Evolutionary conservation across 805 yeast genomes (phyloP), one percentile per base, ranked within the genome.

Genomic region (Pichia manshurica): DNA sequence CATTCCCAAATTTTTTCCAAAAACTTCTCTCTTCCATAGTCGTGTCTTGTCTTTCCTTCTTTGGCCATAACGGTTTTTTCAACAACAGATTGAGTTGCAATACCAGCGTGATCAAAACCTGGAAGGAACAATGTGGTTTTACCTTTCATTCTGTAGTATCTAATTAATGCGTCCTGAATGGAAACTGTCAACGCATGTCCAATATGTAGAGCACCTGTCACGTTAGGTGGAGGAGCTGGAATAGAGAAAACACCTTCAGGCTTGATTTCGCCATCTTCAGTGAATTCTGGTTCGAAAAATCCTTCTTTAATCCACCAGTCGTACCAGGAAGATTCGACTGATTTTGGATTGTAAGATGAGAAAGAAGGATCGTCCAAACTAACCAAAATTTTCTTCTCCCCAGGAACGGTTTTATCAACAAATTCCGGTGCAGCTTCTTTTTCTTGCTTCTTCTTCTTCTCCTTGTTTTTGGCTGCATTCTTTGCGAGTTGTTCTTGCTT

Each of bases 211-310:
- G 98, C 97, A 71, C 99, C 99, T 42, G 99, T 93, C 55, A 93
- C 96, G 67, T 93, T 93, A 64, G 99, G 99, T 53, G 99, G 99
- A 35, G 99, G 99, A n/a, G 96, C 93, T 35, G 98, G 97, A 60
- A 93, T 87, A 53, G 84, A 77, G 69, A 91, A 93, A 17, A 75
- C 63, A 57, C 98, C 98, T 61, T 81, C 90, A 38, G 93, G 86
- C 63, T 83, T 83, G 56, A 79, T 61, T 40, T 81, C 69, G 40
- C 97, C 97, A 61, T 82, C 82, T 49, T 70, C 75, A 39, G 82
- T 74, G 56, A 85, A 81, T 64, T 87, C 86, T 17, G 99, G 99
- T 68, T 84, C 83, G 61, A 93, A 93, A 60, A 79, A 81, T 17
- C 93, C 95, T 67, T 87, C 77, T 60, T 84, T 74, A 51, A 79